These are phyloP conservation scores for Hypomyces rosellus DNA, from an alignment of 2,329 filamentous ascomycete genomes.

Conservation along the genomic window DNA sequence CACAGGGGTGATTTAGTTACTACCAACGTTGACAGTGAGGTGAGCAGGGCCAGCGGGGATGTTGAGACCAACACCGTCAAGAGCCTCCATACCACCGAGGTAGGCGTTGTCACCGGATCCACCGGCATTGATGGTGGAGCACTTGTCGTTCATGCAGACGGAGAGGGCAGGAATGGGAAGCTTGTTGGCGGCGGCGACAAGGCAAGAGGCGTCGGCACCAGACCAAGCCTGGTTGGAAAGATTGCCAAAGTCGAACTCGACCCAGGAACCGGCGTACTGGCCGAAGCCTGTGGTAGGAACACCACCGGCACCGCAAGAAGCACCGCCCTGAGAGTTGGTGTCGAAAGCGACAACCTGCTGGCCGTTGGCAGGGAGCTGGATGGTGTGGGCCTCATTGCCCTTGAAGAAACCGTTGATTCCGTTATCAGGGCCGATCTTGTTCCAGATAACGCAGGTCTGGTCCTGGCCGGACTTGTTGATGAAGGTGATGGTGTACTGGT, in stretches of 20 bases:
- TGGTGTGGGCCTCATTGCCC: slow-evolving; percentile 33
- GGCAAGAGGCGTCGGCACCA: slow-evolving; percentile 44
- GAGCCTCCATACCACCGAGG: slow-evolving; percentile 28
- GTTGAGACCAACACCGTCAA: slow-evolving; percentile 37
- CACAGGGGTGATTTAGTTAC: slow-evolving; percentile 11
- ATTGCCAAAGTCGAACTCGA: slow-evolving; percentile 45
- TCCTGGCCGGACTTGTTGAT: slow-evolving; percentile 29
- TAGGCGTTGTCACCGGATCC: slow-evolving; percentile 34
- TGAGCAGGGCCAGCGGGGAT: slow-evolving; percentile 21
- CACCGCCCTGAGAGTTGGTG: slow-evolving; percentile 42
- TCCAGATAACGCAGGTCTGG: slow-evolving; percentile 38
- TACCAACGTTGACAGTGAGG: slow-evolving; percentile 28
- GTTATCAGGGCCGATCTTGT: slow-evolving; percentile 47
- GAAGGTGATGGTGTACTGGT: slow-evolving; percentile 40
- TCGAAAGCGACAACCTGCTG: slow-evolving; percentile 39
- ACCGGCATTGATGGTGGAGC: slow-evolving; percentile 34
- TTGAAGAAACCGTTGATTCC: slow-evolving; percentile 46
- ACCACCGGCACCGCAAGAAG: slow-evolving; percentile 33
- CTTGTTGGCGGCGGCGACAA: slow-evolving; percentile 34
- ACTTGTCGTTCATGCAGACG: slow-evolving; percentile 34
- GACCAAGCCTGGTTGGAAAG: slow-evolving; percentile 41
- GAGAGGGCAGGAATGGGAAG: slow-evolving; percentile 29
- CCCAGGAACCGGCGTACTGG: slow-evolving; percentile 40
- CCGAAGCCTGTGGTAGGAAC: slow-evolving; percentile 32
- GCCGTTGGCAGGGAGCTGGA: slow-evolving; percentile 32